Evolutionary conservation across 1,284 basidiomycete species (phyloP).

Genomic region (Mycena citricolor): DNA sequence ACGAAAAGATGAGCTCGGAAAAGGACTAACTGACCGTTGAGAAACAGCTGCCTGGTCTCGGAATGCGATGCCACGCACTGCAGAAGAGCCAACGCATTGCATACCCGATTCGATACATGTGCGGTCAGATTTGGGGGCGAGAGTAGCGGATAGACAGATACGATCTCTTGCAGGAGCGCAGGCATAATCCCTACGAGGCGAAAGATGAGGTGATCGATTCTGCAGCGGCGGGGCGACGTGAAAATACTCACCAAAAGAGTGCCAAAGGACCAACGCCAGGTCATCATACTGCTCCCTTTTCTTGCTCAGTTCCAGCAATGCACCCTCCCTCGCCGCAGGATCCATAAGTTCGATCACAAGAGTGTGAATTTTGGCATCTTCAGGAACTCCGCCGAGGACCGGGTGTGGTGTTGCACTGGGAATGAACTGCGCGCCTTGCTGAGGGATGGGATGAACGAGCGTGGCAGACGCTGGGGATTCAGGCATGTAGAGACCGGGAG

Average conservation of each 20-base stretch:
- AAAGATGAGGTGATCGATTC: slow-evolving; percentile 5
- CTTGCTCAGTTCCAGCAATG: slow-evolving; percentile 95
- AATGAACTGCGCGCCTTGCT: slow-evolving; percentile 48
- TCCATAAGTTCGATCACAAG: slow-evolving; percentile 84
- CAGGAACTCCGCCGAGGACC: slow-evolving; percentile 42
- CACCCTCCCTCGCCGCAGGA: slow-evolving; percentile 78
- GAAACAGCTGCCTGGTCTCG: slow-evolving; percentile 89
- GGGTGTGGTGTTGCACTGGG: slow-evolving; percentile 26
- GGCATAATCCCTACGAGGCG: slow-evolving; percentile 87
- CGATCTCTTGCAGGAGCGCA: slow-evolving; percentile 96
- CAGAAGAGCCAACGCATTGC: slow-evolving; percentile 95
- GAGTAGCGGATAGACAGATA: slow-evolving; percentile 95
- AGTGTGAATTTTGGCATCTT: slow-evolving; percentile 81
- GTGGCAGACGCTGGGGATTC: slow-evolving; percentile 46
- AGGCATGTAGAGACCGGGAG: slow-evolving; percentile 52
- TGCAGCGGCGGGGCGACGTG: slow-evolving; percentile 2
- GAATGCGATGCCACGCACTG: slow-evolving; percentile 98
- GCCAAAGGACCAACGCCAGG: slow-evolving; percentile 96
- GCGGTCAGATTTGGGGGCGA: slow-evolving; percentile 96
- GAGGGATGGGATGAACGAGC: slow-evolving; percentile 48
- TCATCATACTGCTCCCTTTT: slow-evolving; percentile 99
- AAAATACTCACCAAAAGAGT: slow-evolving; percentile 85
- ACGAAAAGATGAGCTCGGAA: background rate
- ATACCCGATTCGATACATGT: slow-evolving; percentile 98
- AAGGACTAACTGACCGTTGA: slow-evolving; percentile 64